Evolutionary conservation across 768 basidiomycete species (phyloP), one percentile per base, ranked within the genome.

Genomic region (Termitomyces sp.): DNA sequence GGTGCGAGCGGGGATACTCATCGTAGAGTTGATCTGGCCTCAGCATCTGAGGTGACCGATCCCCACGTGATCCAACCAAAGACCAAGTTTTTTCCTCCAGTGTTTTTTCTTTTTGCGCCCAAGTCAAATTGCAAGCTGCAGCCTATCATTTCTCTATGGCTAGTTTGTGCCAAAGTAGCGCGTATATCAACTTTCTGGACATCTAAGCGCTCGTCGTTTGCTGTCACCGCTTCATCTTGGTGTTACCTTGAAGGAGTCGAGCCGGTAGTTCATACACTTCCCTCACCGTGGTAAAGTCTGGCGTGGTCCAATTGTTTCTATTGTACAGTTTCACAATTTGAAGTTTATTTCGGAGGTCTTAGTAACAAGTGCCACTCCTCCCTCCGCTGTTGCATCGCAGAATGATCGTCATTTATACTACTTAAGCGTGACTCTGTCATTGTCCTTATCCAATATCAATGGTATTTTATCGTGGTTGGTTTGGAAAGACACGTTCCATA

Each of bases 101-200:
- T 32, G 2, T 33, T 54, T 58, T 64, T 65, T 68, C 6, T 68
- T 61, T 72, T 67, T 66, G 75, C 76, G 71, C 76, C 75, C 76
- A 73, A 67, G 75, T 77, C 75, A 75, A 78, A 78, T 77, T 78
- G 72, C 76, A 77, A 66, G 52, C 59, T 36, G 33, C 35, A 30
- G 58, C 71, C 67, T 58, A 56, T 61, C 60, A 18, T 49, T 58
- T 55, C 48, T 55, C 59, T 58, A 69, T 65, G 72, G 70, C 69
- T 73, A 71, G 74, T 68, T 68, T 73, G 77, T 73, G 77, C 77
- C 77, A 75, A 71, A 77, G 74, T 60, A 75, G 75, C 69, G 74
- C 74, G 68, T 58, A 75, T 65, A 77, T 50, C 43, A 60, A 67
- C 36, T 46, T 56, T 26, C 52, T 64, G 74, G 68, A 73, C 68